Evolutionary conservation across 305 asterid genomes (phyloP), one percentile per base, ranked within the genome.

Genomic region (Euphrasia arctica): DNA sequence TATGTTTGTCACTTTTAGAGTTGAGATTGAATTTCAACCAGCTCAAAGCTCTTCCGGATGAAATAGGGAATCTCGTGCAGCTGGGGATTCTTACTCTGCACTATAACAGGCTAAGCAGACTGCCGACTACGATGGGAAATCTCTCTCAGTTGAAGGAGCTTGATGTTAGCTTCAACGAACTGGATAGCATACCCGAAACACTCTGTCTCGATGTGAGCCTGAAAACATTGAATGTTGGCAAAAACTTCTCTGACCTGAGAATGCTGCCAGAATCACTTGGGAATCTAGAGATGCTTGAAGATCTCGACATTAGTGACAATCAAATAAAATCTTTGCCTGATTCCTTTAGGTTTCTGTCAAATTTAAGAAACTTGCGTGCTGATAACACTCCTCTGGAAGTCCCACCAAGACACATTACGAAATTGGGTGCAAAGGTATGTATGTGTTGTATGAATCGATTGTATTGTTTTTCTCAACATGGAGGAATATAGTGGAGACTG

Each of bases 131-230:
- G 2, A 78, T 84, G 76, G 91, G 87, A 3, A 76, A 77, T 72
- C 91, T 88, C 12, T 70, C 70, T n/a, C 52, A 6, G 5, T 74
- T 91, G 65, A 80, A 68, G 70, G 95, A 88, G 76, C 85, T 91
- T 32, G 90, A 88, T 70, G 85, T 76, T 58, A 83, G 96, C 79
- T 91, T 91, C 71, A 91, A 91, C 60, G 96, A 91, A 72, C 85
- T 88, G 13, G 88, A 77, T 68, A 67, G 69, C 65, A 70, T 91
- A 67, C 96, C 95, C 0, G 95, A 91, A 74, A 64, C 81, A 59
- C 80, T 91, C 28, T 80, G 91, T 68, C 64, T 39, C 60, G 83
- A 74, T 0, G 68, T 34, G 58, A 75, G 76, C 68, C 75, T 88
- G 15, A 73, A 72, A 49, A 86, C 73, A 58, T 68, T 91, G 75